A percentile compares a stretch with the other conserved stretches of the same genome.
These are phyloP conservation scores for Diaporthe sp. DNA, from an alignment of 2,329 filamentous ascomycete genomes.

Conservation along the genomic window DNA sequence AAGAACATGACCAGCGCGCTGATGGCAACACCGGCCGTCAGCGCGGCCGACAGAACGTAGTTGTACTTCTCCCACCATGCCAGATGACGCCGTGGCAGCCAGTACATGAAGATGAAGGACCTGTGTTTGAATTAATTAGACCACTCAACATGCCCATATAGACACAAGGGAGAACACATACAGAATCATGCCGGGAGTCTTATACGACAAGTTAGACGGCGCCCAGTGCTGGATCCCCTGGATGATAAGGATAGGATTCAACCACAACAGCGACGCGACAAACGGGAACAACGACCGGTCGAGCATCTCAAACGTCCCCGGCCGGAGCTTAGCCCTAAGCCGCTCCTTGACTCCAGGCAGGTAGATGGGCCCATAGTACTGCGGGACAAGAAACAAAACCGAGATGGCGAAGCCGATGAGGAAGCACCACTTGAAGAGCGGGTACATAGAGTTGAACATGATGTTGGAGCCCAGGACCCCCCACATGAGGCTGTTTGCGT, in stretches of 20 bases:
- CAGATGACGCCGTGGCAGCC: slow-evolving; percentile 49
- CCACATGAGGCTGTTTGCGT: slow-evolving; percentile 49
- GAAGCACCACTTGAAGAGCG: slow-evolving; percentile 57
- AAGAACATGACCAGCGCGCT: slow-evolving; percentile 52
- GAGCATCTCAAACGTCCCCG: slow-evolving; percentile 45
- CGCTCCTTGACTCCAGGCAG: slow-evolving; percentile 47
- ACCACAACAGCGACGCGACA: slow-evolving; percentile 51
- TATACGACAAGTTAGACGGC: slow-evolving; percentile 54
- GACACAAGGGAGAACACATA: not conserved
- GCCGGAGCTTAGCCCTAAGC: slow-evolving; percentile 44
- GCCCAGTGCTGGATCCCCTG: slow-evolving; percentile 56
- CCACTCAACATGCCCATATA: accelerated
- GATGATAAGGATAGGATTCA: slow-evolving; percentile 53
- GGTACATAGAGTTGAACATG: slow-evolving; percentile 55
- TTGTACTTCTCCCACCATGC: slow-evolving; percentile 57
- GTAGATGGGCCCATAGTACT: slow-evolving; percentile 48
- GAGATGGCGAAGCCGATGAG: slow-evolving; percentile 51
- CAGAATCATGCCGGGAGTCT: slow-evolving; percentile 54
- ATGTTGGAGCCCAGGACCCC: slow-evolving; percentile 47
- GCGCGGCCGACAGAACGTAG: slow-evolving; percentile 50
- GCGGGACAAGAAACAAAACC: slow-evolving; percentile 48
- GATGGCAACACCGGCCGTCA: slow-evolving; percentile 50
- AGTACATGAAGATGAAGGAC: slow-evolving; percentile 55
- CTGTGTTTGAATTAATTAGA: slow-evolving; percentile 6
- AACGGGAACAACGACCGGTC: slow-evolving; percentile 51